A percentile compares a stretch with the other conserved stretches of the same genome.
Evolutionary conservation across 2,329 filamentous ascomycete species (phyloP).

Genomic region (Pseudogymnoascus sp.): DNA sequence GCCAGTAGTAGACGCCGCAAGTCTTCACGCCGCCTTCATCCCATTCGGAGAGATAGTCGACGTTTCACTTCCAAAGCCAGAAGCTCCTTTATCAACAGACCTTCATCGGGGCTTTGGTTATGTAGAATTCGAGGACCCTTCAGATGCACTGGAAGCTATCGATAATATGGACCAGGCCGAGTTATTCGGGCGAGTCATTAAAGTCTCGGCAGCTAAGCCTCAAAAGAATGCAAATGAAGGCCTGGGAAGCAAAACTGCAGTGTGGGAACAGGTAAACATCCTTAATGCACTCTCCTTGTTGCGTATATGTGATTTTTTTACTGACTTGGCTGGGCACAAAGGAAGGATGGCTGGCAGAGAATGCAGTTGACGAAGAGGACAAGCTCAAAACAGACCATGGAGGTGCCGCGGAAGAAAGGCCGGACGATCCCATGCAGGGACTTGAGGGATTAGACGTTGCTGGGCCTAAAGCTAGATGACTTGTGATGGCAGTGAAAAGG

Average conservation of each 20-base stretch:
- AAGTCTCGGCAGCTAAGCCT: slow-evolving; percentile 84
- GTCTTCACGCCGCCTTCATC: slow-evolving; percentile 84
- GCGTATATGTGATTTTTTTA: not conserved
- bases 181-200: slow-evolving; percentile 85
- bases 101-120: slow-evolving; percentile 91
- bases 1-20: slow-evolving; percentile 64
- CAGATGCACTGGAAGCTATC: slow-evolving; percentile 89
- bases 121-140: slow-evolving; percentile 81
- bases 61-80: slow-evolving; percentile 82
- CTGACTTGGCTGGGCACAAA: slow-evolving; percentile 34
- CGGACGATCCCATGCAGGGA: slow-evolving; percentile 89
- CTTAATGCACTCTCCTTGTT: slow-evolving; percentile 8
- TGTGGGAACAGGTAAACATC: slow-evolving; percentile 86
- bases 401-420: slow-evolving; percentile 44
- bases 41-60: slow-evolving; percentile 95
- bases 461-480: slow-evolving; percentile 72
- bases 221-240: slow-evolving; percentile 85
- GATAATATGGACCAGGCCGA: slow-evolving; percentile 99
- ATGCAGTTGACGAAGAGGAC: slow-evolving; percentile 79
- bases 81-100: slow-evolving; percentile 69
- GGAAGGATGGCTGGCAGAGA: slow-evolving; percentile 89
- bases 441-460: slow-evolving; percentile 90
- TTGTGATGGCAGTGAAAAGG: not conserved
- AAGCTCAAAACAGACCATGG: slow-evolving; percentile 51
- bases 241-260: slow-evolving; percentile 82